Percentiles rank a stretch among this genome's conserved stretches.
Evolutionary conservation across 2,329 filamentous ascomycete species (phyloP).

Genomic region (Neonectria ditissima): DNA sequence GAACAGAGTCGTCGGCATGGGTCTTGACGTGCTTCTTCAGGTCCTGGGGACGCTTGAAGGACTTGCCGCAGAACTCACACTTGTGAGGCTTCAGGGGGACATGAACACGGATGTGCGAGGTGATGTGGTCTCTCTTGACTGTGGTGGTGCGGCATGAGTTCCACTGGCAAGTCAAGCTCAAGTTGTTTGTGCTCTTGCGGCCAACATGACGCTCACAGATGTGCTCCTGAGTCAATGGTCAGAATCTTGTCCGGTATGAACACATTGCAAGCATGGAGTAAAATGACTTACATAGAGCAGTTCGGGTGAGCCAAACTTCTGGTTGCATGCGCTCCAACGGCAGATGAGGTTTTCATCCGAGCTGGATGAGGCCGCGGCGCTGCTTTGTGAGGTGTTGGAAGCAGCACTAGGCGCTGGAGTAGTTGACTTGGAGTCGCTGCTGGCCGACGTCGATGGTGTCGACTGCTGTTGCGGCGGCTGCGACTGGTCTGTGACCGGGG

Average conservation of each 20-base stretch:
- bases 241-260: background rate
- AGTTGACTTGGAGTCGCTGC: constrained; percentile 62
- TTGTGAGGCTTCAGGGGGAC: constrained; percentile 99
- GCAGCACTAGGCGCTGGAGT: constrained; percentile 65
- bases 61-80: constrained; percentile 98
- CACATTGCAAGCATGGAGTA: background rate
- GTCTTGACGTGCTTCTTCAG: constrained; percentile 99
- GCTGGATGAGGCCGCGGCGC: constrained; percentile 53
- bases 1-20: constrained; percentile 93
- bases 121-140: constrained; percentile 99
- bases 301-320: constrained; percentile 69
- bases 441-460: constrained; percentile 48
- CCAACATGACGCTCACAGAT: constrained; percentile 98
- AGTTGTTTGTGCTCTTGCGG: constrained; percentile 98
- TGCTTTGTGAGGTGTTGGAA: constrained; percentile 59
- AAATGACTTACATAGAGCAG: constrained; percentile 68
- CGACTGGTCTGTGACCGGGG: constrained; percentile 46
- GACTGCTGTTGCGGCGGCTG: constrained; percentile 37
- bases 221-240: constrained; percentile 75
- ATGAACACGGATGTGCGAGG: constrained; percentile 97
- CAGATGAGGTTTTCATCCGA: constrained; percentile 68
- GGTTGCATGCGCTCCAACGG: constrained; percentile 70
- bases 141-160: constrained; percentile 95
- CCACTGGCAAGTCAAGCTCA: constrained; percentile 98
- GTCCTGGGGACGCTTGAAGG: constrained; percentile 98